Base-by-base conservation (phyloP, 2,329 filamentous ascomycete species). In the Decorospora gaudefroyi region DNA sequence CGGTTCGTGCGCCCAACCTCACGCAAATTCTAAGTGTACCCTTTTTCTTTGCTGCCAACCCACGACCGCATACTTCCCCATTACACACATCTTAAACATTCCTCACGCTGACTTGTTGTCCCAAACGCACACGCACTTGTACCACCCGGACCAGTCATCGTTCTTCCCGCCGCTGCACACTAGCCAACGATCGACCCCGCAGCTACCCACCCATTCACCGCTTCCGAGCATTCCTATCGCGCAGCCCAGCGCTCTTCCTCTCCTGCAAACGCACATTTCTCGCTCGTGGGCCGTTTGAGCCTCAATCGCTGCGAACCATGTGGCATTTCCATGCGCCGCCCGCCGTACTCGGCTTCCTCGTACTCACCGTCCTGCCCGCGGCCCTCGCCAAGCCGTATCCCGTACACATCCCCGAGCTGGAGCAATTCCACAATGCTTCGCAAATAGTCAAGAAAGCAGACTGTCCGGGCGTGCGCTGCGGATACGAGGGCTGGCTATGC, bases 281-380 rank as follows among this genome's bases (percentile, higher is more conserved):
- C 42, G 27, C 28, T 23, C 33, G 18, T 19, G 33, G 41, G 42
- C 33, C 42, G 31, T 38, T 38, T 48, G 42, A 40, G 36, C 43
- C 37, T 38, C 41, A 28, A 34, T 23, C 48, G 22, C 35, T 38
- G 42, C 22, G 37, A 27, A 46, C 51, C 45, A 67, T 69, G 65
- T 55, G 63, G 44, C 47, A 62, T 21, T 55, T 64, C 46, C 48
- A 42, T 93, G 71, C 74, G 95, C 92, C 51, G 87, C 81, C 40
- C 88, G 96, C 61, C 89, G 57, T 85, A 74, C 27, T 64, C 46
- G 60, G 56, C 41, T 51, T 68, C 36, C 71, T 72, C 29, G 77
- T 72, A 10, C 26, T 64, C 32, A 44, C 74, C 30, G 73, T 8
- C 78, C 78, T 43, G 78, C 73, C 55, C 79, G 77, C 61, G 79